phyloP scores from a whole-genome alignment of 306 rosid species.

The Oxytropis ochrocephala region DNA sequence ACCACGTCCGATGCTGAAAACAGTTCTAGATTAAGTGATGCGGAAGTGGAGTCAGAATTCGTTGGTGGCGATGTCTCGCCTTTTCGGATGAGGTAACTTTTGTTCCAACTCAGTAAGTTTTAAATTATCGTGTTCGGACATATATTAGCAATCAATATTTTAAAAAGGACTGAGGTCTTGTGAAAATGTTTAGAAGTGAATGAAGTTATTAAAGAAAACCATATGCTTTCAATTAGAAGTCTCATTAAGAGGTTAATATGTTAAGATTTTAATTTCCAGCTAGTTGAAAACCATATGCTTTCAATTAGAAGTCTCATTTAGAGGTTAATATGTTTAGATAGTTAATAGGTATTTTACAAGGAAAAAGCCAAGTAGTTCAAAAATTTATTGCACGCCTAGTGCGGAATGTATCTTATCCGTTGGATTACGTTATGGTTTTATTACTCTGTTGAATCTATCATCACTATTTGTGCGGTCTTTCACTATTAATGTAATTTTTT shows the following conservation, averaged over 20 bases:
- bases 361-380: not conserved
- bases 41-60: slow-evolving; percentile 71
- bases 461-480: slow-evolving; percentile 1
- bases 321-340: no score
- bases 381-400: not conserved
- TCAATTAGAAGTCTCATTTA: no score
- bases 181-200: slow-evolving; percentile 10
- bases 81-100: slow-evolving; percentile 50
- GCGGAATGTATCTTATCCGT: not conserved
- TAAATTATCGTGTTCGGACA: slow-evolving; percentile 13
- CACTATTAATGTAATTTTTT: not conserved
- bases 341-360: not conserved
- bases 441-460: not conserved
- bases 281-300: no score
- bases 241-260: not conserved
- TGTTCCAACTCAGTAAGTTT: not conserved
- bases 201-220: not conserved
- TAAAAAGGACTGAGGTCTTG: not conserved
- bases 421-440: not conserved
- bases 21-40: slow-evolving; percentile 56
- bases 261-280: not conserved
- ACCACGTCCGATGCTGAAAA: slow-evolving; percentile 50
- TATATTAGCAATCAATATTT: not conserved
- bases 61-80: slow-evolving; percentile 39
- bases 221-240: not conserved